Evolutionary conservation across 2,329 filamentous ascomycete species (phyloP).

Genomic region (Bretziella fagacearum): DNA sequence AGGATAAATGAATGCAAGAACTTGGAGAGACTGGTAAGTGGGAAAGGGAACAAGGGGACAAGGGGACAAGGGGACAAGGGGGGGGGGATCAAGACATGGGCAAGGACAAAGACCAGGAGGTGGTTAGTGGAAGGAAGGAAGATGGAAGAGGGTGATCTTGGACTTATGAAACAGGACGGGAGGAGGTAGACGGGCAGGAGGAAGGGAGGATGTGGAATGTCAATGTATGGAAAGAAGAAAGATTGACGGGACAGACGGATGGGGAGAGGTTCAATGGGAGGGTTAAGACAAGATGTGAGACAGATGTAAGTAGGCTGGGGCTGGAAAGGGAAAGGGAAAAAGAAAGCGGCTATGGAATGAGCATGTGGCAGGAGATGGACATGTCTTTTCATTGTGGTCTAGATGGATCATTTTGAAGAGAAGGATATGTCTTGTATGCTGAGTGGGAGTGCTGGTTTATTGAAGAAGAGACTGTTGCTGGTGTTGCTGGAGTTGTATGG

Average conservation of each 20-base stretch:
- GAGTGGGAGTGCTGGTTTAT: not conserved
- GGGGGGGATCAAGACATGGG: too few species aligned
- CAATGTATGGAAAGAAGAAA: too few species aligned
- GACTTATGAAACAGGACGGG: not conserved
- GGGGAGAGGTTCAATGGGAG: not conserved
- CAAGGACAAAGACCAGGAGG: too few species aligned
- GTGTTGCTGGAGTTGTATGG: not conserved
- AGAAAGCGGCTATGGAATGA: not conserved
- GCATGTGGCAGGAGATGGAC: not conserved
- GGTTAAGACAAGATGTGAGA: not conserved
- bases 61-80: too few species aligned
- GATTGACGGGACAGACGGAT: not conserved
- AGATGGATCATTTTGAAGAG: too few species aligned
- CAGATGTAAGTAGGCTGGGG: too few species aligned
- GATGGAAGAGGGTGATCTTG: not conserved
- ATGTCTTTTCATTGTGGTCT: not conserved
- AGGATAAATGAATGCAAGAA: slow-evolving; percentile 14
- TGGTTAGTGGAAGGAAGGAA: not conserved
- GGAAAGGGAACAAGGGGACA: not conserved
- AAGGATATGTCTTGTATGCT: too few species aligned
- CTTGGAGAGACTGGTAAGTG: slow-evolving; percentile 8
- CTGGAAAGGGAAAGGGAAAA: too few species aligned
- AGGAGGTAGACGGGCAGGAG: too few species aligned
- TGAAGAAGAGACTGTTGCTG: not conserved
- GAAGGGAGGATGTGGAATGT: too few species aligned